Conservation (phyloP, 169 alveolate genomes). For the Plasmodium malariae region DNA sequence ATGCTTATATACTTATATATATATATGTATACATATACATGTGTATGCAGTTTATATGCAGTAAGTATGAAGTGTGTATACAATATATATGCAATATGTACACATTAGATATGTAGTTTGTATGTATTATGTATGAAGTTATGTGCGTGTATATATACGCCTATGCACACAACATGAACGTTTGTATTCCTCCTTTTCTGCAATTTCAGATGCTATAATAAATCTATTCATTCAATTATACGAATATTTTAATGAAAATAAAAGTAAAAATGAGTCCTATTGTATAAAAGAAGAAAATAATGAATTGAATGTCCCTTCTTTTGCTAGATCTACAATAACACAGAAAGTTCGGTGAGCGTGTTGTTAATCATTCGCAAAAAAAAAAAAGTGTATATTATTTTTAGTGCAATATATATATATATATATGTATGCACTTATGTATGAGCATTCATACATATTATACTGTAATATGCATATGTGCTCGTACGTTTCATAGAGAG, state of each 20-base stretch:
- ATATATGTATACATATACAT: neutral
- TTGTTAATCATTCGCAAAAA: neutral
- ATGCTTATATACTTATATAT: too few relatives aligned
- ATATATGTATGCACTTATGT: neutral
- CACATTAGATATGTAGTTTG: too few relatives aligned
- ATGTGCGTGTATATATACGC: too few relatives aligned
- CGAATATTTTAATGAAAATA: conserved; percentile 56
- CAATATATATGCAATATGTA: too few relatives aligned
- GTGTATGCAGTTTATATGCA: too few relatives aligned
- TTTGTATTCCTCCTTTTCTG: neutral
- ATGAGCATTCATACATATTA: neutral
- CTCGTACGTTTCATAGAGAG: conserved; percentile 30
- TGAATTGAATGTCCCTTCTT: conserved; percentile 38
- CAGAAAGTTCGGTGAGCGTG: conserved; percentile 71
- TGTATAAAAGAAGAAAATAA: conserved; percentile 21
- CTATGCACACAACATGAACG: neutral
- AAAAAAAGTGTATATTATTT: neutral
- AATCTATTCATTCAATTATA: conserved; percentile 57
- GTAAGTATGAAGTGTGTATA: neutral
- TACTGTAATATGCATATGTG: neutral
- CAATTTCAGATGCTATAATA: conserved; percentile 38
- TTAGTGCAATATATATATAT: neutral
- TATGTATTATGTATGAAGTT: too few relatives aligned
- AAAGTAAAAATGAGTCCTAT: conserved; percentile 27
- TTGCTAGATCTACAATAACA: conserved; percentile 73